Conservation (phyloP, 2,329 filamentous ascomycete species). For the Paecilomyces variotii region DNA sequence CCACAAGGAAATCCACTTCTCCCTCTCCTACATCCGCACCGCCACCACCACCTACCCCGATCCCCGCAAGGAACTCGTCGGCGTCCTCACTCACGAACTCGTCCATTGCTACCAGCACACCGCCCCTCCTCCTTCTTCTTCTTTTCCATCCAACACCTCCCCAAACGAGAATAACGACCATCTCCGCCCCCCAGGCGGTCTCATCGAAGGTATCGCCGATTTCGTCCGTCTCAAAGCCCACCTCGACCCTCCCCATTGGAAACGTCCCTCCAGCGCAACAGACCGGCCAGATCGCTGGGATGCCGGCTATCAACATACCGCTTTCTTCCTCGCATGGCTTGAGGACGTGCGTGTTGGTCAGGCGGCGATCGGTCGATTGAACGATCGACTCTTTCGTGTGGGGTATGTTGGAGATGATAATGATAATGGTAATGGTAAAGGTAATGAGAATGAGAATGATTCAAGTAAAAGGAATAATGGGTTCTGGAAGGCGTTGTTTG, state of each 20-base stretch:
- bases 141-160: slow-evolving; percentile 10
- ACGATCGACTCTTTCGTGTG: slow-evolving; percentile 27
- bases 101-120: slow-evolving; percentile 92
- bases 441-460: background rate
- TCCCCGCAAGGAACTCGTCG: slow-evolving; percentile 57
- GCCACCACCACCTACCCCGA: slow-evolving; percentile 15
- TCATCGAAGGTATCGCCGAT: slow-evolving; percentile 88
- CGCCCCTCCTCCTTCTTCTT: slow-evolving; percentile 33
- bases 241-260: slow-evolving; percentile 79
- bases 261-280: slow-evolving; percentile 37
- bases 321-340: slow-evolving; percentile 81
- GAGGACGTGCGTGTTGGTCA: slow-evolving; percentile 62
- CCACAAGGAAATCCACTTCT: slow-evolving; percentile 91
- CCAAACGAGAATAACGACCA: slow-evolving; percentile 5
- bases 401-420: slow-evolving; percentile 26
- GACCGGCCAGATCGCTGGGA: slow-evolving; percentile 64
- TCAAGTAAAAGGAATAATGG: slow-evolving; percentile 1
- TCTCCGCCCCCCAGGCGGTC: slow-evolving; percentile 52
- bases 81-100: slow-evolving; percentile 84
- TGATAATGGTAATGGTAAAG: slow-evolving; percentile 3
- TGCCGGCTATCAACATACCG: slow-evolving; percentile 81
- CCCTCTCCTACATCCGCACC: slow-evolving; percentile 60
- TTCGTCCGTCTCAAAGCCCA: slow-evolving; percentile 74
- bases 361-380: slow-evolving; percentile 55
- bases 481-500: slow-evolving; percentile 49